Evolutionary conservation across 2,329 filamentous ascomycete species (phyloP), one percentile per base, ranked within the genome.

Genomic region (Septoria linicola): DNA sequence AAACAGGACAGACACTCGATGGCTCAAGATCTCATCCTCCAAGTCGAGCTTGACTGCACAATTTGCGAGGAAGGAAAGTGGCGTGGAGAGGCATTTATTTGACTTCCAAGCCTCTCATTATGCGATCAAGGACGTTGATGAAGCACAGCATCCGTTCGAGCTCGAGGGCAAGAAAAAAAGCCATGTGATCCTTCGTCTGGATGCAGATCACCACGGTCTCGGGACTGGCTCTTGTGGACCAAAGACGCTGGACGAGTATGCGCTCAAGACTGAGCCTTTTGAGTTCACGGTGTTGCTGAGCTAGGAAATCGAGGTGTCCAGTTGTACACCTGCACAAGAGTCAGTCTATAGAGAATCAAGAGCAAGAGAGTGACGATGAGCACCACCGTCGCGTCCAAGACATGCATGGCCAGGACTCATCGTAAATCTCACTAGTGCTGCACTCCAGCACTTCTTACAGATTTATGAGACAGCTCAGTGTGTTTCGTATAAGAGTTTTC

Each of bases 101-200:
- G 62, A 72, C 63, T 88, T 85, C 69, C 73, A 75, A 43, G 80
- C 76, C 0, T 76, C 75, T 7, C 76, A 78, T 54, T 80, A 83
- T 61, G 73, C 74, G 14, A 72, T 75, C 19, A 64, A 68, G 30
- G 78, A 75, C 41, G 68, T 88, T 21, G 77, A 82, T 40, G 72
- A 73, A 1, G 83, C 84, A 2, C 76, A 70, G 36, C 85, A 89
- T 65, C 84, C 85, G 1, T 75, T 80, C 57, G 82, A 88, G 64
- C 66, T 89, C 47, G 71, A 71, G 2, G 74, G 74, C 54, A 49
- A 88, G 63, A 73, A 78, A 59, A 73, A 77, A 48, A 73, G 80
- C 11, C 77, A 82, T 57, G 76, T 79, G 31, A 66, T 84, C 23
- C 70, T 85, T 2, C 71, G 80, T 48, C 60, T 86, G 50, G 82